These are phyloP conservation scores for Lodderomyces metapsilosis DNA, from an alignment of 1,139 yeast genomes.

Conservation along the genomic window DNA sequence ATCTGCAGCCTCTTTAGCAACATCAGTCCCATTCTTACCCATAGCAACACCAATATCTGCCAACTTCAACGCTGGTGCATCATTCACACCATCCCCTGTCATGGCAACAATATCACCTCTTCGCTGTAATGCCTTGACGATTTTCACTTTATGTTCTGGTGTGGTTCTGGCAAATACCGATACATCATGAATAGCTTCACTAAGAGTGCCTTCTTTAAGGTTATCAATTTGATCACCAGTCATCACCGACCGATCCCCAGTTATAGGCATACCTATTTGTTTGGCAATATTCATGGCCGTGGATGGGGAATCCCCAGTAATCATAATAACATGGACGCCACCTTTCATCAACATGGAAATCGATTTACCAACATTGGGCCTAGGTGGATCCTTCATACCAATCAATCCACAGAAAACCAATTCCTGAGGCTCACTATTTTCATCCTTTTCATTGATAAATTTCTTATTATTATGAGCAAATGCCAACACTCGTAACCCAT, in stretches of 20 bases:
- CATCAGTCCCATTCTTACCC: constrained; percentile 98
- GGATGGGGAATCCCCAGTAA: constrained; percentile 92
- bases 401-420: constrained; percentile 78
- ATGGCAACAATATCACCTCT: constrained; percentile 96
- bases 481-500: constrained; percentile 85
- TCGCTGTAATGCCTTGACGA: constrained; percentile 86
- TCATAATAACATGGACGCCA: constrained; percentile 95
- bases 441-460: constrained; percentile 26
- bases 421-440: constrained; percentile 42
- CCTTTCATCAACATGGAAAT: constrained; percentile 76
- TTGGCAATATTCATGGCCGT: constrained; percentile 91
- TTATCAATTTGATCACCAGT: constrained; percentile 80
- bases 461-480: constrained; percentile 57
- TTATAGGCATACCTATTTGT: constrained; percentile 87
- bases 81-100: constrained; percentile 99
- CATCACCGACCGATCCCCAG: constrained; percentile 64
- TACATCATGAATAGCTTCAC: constrained; percentile 74
- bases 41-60: constrained; percentile 97
- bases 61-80: constrained; percentile 96
- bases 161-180: constrained; percentile 95
- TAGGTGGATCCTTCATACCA: constrained; percentile 97
- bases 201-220: constrained; percentile 66
- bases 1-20: constrained; percentile 97
- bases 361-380: constrained; percentile 75
- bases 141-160: constrained; percentile 91